Percentiles rank a stretch among this genome's conserved stretches.
Conservation (phyloP, 345 rosid species). For the Salix caprea region DNA sequence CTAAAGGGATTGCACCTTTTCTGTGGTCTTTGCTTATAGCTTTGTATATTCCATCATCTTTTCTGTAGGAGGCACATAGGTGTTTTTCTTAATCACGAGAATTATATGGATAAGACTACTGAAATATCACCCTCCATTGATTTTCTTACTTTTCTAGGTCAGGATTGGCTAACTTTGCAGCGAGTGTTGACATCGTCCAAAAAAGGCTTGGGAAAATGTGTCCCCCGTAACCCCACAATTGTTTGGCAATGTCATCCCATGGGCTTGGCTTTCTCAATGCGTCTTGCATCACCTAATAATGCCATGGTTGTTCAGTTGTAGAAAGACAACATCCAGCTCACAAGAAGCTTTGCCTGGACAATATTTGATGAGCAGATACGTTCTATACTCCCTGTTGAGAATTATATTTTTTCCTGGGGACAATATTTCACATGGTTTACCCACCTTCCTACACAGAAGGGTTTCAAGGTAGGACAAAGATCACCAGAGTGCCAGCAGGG, state of each 20-base stretch:
- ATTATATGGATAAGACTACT: neutral
- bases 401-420: too few species aligned
- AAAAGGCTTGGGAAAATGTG: neutral
- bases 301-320: neutral
- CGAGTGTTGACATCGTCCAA: neutral
- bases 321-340: neutral
- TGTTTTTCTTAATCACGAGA: neutral
- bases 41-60: neutral
- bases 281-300: neutral
- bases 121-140: neutral
- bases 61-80: neutral
- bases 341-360: neutral
- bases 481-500: too few species aligned
- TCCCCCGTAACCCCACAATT: neutral
- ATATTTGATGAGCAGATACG: neutral
- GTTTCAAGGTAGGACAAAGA: too few species aligned
- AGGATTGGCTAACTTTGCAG: neutral
- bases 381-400: too few species aligned
- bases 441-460: too few species aligned
- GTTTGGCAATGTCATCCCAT: neutral
- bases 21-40: constrained; percentile 3
- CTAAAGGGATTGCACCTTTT: constrained; percentile 17
- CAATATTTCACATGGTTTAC: too few species aligned
- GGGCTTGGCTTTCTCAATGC: neutral
- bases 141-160: neutral